Base-by-base conservation (phyloP, 257 asterid genomes). In the Gardenia jasminoides region DNA sequence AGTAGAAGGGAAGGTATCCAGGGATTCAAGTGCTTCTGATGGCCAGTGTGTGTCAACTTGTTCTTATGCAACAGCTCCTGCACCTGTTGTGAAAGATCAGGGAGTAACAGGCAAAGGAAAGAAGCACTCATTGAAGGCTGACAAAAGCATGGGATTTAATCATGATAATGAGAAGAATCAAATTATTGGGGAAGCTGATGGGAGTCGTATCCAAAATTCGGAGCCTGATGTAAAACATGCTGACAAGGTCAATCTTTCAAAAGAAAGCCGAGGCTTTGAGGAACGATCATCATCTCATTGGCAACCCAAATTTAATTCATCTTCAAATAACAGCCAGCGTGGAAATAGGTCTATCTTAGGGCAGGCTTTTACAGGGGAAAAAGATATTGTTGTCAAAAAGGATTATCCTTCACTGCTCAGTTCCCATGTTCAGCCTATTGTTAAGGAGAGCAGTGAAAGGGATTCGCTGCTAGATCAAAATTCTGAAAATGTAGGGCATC, bases 291-390 rank as follows among this genome's bases (percentile, higher is more conserved):
- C 85, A 31, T 80, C 97, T 78, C 97, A 91, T 62, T 95, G 99
- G 99, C 92, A 91, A 77, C 99, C 94, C 44, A 95, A 95, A 81
- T 77, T 87, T 26, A 80, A 81, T 78, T 52, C 90, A 69, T 76
- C 77, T 81, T 58, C 89, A 76, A 86, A 81, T 56, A 80, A 79
- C 84, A 74, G 76, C 82, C 88, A 83, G 77, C 88, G 81, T 73
- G 88, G 85, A 46, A 82, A 82, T 77, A 84, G 87, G 84, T 33
- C 74, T 56, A 46, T 72, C 76, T 84, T 81, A 76, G 83, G 76
- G 81, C 88, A 88, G 68, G 78, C 80, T 81, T 83, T 78, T 62
- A 36, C 79, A 10, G 71, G 70, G 26, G 96, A 89, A 80, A 77
- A 69, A 31, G 83, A 80, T 76, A n/a, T n/a, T n/a, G 82, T 31